Percentiles rank a stretch among this genome's conserved stretches.
phyloP scores from a whole-genome alignment of 2,329 filamentous ascomycete species.

The Aspergillus cejpii region DNA sequence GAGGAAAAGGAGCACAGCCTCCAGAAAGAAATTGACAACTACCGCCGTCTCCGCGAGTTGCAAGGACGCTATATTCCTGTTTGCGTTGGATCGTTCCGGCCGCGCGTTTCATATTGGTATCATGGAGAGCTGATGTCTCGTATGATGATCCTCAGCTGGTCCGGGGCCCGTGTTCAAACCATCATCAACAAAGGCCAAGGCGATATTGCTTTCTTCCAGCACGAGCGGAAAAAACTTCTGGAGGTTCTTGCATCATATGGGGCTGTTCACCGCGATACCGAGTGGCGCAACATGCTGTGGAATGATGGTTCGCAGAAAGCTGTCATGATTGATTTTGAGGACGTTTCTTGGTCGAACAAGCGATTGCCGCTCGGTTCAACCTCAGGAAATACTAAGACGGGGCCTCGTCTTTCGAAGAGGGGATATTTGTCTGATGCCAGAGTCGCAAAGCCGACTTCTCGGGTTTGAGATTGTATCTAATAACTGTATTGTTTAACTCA shows the following conservation, averaged over 20 bases:
- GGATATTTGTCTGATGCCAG: no score
- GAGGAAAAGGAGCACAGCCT: conserved; percentile 16
- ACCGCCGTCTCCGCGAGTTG: conserved; percentile 16
- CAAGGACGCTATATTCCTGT: conserved; percentile 24
- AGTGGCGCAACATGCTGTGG: conserved; percentile 24
- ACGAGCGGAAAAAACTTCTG: conserved; percentile 14
- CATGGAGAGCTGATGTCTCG: conserved; percentile 18
- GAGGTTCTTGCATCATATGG: conserved; percentile 12
- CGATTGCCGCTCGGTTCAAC: no score
- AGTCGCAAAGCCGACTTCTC: no score
- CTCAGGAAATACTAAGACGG: no score
- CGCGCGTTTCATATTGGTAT: conserved; percentile 21
- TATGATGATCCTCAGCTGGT: conserved; percentile 19
- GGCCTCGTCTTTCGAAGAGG: no score
- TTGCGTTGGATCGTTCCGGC: conserved; percentile 20
- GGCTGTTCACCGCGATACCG: conserved; percentile 16
- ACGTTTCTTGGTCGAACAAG: no score
- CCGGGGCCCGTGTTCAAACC: conserved; percentile 8
- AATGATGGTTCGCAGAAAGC: conserved; percentile 12
- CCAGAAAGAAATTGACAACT: conserved; percentile 20
- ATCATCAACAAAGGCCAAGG: conserved; percentile 15
- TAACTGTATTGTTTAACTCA: no score
- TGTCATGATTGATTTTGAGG: conserved; percentile 24
- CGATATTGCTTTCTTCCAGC: conserved; percentile 12
- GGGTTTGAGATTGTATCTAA: no score